Evolutionary conservation across 257 asterid genomes (phyloP), one percentile per base, ranked within the genome.

Genomic region (Solanum virginianum): DNA sequence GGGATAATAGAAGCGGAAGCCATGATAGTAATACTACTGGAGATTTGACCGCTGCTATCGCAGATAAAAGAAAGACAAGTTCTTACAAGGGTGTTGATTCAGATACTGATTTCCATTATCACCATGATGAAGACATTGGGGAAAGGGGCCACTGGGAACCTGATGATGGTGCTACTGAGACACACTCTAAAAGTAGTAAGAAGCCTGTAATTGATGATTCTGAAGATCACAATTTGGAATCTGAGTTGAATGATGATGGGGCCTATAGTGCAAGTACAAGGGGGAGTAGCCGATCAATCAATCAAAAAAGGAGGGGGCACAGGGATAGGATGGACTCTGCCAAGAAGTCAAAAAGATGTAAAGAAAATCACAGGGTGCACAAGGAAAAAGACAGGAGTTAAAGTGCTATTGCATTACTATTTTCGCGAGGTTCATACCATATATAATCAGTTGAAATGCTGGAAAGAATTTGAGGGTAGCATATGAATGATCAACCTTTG

Each of bases 71-170:
- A 24, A 87, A 88, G 74, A 86, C 85, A 84, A 88, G 68, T 15
- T 66, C 74, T 24, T 86, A 88, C 57, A 83, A 57, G 75, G 74
- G 80, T 26, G 70, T 71, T 39, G 91, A 75, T 87, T 54, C 85
- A 56, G 84, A 63, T 32, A 79, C 60, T 81, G 86, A 81, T 51
- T 51, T 70, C 66, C 80, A 80, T 51, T n/a, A 51, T 70, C 81
- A n/a, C 39, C 66, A 15, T 43, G 87, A 86, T 14, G 92, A 90
- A 75, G 86, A 65, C 74, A 47, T 60, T 56, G 89, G 85, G 29
- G 43, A 79, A 65, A 90, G 93, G 86, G 97, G 91, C 83, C 93
- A 94, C 54, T 93, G 93, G 97, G 93, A 90, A 85, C 90, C 94
- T 7, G 87, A 88, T 10, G 55, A 82, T 66, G 87, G 56, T 70